Evolutionary conservation across 2,329 filamentous ascomycete species (phyloP), one percentile per base, ranked within the genome.

Genomic region (Tolypocladium paradoxum): DNA sequence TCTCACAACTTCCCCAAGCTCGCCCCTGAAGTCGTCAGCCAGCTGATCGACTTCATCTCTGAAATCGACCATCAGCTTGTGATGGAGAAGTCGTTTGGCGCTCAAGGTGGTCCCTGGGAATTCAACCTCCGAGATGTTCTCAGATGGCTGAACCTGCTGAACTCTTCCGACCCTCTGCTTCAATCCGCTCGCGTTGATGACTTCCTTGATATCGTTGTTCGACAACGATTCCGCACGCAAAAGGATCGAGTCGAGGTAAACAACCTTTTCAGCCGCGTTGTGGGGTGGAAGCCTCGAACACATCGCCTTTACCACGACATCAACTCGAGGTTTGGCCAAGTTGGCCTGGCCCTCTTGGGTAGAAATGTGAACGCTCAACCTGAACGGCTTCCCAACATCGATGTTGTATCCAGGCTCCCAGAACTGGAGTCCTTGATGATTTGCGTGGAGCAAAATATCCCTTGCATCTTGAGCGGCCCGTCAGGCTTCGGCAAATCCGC

Each of bases 71-170:
- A 81, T 33, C 81, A 87, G 36, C 82, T 95, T 29, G 76, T 83
- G 5, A 74, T 78, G 31, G 72, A 77, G 50, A 77, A 75, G 56
- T 68, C 73, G 0, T 85, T 85, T 59, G 83, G 82, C 2, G 72
- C 75, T 1, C 79, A 83, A 58, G 83, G 83, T 16, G 88, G 86
- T 7, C 93, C 95, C 1, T 99, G 90, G 93, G 93, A 96, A 64
- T 93, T 96, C 66, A 99, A 96, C 63, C 73, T 99, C 58, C 85
- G 90, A 67, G 92, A 97, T 67, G 88, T 90, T 3, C 81, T 93
- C 53, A 81, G 92, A 56, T 97, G 92, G 92, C 73, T 96, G 48
- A 81, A 87, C 59, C 71, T 97, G 16, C 55, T 73, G 20, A 68
- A 64, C 53, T 67, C 69, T 6, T 65, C 76, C 1, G 76, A 84